These are phyloP conservation scores for Mycena latifolia DNA, from an alignment of 768 basidiomycete species.

Conservation along the genomic window DNA sequence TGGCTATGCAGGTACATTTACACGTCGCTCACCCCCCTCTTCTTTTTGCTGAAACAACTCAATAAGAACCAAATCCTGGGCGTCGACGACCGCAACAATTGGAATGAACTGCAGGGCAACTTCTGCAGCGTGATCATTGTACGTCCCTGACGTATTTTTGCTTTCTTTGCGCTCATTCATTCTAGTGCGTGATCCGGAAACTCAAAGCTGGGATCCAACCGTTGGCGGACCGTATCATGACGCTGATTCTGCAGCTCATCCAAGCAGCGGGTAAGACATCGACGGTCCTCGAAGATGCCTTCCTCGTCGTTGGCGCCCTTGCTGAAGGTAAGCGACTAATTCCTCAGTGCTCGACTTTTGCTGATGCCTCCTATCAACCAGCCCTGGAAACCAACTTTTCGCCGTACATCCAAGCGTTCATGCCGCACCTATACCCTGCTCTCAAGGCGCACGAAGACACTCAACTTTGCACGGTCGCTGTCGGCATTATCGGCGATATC, in stretches of 20 bases:
- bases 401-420: slow-evolving; percentile 87
- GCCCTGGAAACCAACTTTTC: slow-evolving; percentile 85
- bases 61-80: slow-evolving; percentile 92
- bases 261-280: slow-evolving; percentile 92
- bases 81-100: slow-evolving; percentile 96
- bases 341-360: not conserved
- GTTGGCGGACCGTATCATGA: slow-evolving; percentile 96
- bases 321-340: slow-evolving; percentile 66
- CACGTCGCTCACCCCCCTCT: slow-evolving; percentile 6
- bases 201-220: slow-evolving; percentile 87
- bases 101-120: slow-evolving; percentile 98
- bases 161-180: not conserved
- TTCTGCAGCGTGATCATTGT: slow-evolving; percentile 92
- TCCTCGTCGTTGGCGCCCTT: slow-evolving; percentile 92
- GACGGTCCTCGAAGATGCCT: slow-evolving; percentile 95
- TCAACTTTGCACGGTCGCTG: slow-evolving; percentile 94
- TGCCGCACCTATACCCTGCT: slow-evolving; percentile 89
- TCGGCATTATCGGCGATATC: slow-evolving; percentile 96
- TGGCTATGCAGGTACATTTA: slow-evolving; percentile 79
- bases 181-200: slow-evolving; percentile 87
- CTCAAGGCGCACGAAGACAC: slow-evolving; percentile 95
- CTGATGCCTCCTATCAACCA: slow-evolving; percentile 36
- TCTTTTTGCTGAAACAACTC: not conserved
- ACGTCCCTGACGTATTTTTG: slow-evolving; percentile 44
- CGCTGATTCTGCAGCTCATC: slow-evolving; percentile 86